A percentile compares a stretch with the other conserved stretches of the same genome.
Evolutionary conservation across 345 rosid species (phyloP).

Genomic region (Brassica napus): Da-Ae NC_063451.1:22024001-22024500

Average conservation of each 20-base stretch:
- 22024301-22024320: slow-evolving; percentile 67
- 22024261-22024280: neutral
- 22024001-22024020: slow-evolving; percentile 94
- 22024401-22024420: slow-evolving; percentile 16
- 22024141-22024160: slow-evolving; percentile 78
- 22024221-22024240: neutral
- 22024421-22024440: neutral
- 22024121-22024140: slow-evolving; percentile 92
- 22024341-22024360: slow-evolving; percentile 92
- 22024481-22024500: slow-evolving; percentile 90
- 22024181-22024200: slow-evolving; percentile 85
- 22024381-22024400: slow-evolving; percentile 96
- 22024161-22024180: slow-evolving; percentile 85
- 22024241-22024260: neutral
- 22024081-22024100: neutral
- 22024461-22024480: slow-evolving; percentile 53
- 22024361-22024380: slow-evolving; percentile 79
- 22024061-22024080: neutral
- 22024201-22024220: slow-evolving; percentile 88
- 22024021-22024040: slow-evolving; percentile 57
- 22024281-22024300: neutral
- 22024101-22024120: slow-evolving; percentile 42
- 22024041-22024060: neutral
- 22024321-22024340: slow-evolving; percentile 78
- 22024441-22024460: slow-evolving; percentile 5